Evolutionary conservation across 108 stramenopile species (phyloP).

Genomic region (Seminavis robusta): DNA sequence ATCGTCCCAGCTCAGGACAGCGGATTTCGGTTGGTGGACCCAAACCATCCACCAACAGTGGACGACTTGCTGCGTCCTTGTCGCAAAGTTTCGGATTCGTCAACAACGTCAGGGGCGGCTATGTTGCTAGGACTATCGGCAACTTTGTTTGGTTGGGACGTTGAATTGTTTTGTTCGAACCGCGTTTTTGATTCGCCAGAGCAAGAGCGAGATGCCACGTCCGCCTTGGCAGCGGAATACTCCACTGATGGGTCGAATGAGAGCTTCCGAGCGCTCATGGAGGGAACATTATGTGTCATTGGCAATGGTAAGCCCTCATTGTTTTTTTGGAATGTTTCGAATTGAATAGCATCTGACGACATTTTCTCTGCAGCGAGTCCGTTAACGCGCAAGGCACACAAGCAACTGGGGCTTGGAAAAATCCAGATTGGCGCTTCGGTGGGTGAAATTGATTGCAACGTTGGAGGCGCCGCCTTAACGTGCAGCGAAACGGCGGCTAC

Average conservation of each 20-base stretch:
- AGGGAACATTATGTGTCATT: constrained; percentile 53
- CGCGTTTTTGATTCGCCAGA: constrained; percentile 26
- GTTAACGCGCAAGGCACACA: constrained; percentile 28
- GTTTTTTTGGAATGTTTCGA: too few relatives aligned
- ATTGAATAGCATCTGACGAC: too few relatives aligned
- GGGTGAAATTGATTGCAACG: constrained; percentile 70
- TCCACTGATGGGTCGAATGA: constrained; percentile 47
- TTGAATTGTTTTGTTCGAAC: constrained; percentile 36
- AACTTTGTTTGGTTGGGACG: constrained; percentile 60
- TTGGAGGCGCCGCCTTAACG: constrained; percentile 60
- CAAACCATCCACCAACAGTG: too few relatives aligned
- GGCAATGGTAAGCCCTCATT: too few relatives aligned
- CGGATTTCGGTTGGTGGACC: too few relatives aligned
- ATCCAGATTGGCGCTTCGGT: constrained; percentile 60
- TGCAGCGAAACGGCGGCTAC: constrained; percentile 67
- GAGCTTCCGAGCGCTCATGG: constrained; percentile 55
- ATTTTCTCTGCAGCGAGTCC: constrained; percentile 58
- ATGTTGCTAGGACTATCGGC: constrained; percentile 66
- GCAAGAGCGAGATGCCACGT: constrained; percentile 13
- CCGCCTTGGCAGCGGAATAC: constrained; percentile 38
- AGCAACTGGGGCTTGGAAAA: constrained; percentile 26
- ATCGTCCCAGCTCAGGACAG: too few relatives aligned
- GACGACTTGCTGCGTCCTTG: too few relatives aligned
- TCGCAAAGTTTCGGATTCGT: too few relatives aligned
- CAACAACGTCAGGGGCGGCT: constrained; percentile 32